Base-by-base conservation (phyloP, 2,329 filamentous ascomycete genomes). In the Ascochyta clinopodiicola region DNA sequence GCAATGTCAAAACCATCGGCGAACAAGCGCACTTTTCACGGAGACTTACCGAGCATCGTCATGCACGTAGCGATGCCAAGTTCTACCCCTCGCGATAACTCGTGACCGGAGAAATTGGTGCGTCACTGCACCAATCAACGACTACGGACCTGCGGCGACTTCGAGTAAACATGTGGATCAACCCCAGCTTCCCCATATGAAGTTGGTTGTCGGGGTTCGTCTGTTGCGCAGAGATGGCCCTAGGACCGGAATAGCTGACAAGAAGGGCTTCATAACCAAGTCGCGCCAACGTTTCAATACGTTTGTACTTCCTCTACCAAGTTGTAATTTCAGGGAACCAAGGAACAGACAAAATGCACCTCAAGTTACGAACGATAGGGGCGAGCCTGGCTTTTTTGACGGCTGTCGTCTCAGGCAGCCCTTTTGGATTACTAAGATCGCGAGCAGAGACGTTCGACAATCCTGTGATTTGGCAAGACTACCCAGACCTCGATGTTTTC, bases 401-500 rank as follows among this genome's bases (percentile, higher is more conserved):
- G 17, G 24, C 38, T 13, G 27, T 12, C 27, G 44, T 38, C n/a
- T 27, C 27, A 3, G n/a, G 27, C n/a, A 39, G 34, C 13, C 45
- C 51, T 7, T 25, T 55, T 10, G 21, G n/a, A n/a, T n/a, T 17
- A 25, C 44, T 15, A n/a, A 24, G 22, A 42, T 15, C 51, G 39
- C 55, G 56, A n/a, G 63, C 57, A 9, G 39, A 38, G 6, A 70
- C 65, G 3, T 81, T 81, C 62, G 72, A 67, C 13, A 84, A 85
- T 61, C 83, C 82, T 0, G 74, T 85, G n/a, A 68, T 85, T 2
- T 86, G 80, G 75, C 75, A 83, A 48, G 83, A 86, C 60, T 77
- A 84, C 32, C 79, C 83, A 0, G 84, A 86, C 59, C 75, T 82
- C 17, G 83, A 86, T 60, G 75, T 86, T 15, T 80, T 82, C 61